Conservation (phyloP, 148 eudicot genomes). For the Camellia japonica region DNA sequence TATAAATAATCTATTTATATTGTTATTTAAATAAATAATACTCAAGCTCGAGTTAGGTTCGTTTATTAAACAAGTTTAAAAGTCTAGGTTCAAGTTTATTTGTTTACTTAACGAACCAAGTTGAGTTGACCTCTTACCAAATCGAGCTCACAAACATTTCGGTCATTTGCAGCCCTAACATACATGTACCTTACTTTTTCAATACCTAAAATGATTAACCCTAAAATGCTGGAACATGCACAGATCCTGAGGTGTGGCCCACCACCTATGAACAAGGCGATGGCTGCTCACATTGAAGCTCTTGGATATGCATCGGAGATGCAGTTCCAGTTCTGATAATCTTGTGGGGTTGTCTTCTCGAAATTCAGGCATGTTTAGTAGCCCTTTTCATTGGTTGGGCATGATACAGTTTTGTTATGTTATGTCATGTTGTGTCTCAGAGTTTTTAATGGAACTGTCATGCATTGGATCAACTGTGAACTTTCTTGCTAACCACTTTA, state of each 20-base stretch:
- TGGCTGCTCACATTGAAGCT: constrained; percentile 75
- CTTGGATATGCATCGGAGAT: constrained; percentile 62
- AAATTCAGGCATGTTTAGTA: not conserved
- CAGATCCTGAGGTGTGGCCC: constrained; percentile 82
- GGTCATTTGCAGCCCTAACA: too few relatives aligned
- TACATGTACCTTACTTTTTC: not conserved
- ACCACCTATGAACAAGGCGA: constrained; percentile 88
- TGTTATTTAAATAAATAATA: too few relatives aligned
- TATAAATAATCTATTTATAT: too few relatives aligned
- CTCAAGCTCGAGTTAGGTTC: too few relatives aligned
- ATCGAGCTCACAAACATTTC: too few relatives aligned
- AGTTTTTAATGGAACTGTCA: not conserved
- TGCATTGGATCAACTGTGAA: not conserved
- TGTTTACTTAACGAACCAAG: too few relatives aligned
- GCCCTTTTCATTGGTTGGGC: not conserved
- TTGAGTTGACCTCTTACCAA: too few relatives aligned
- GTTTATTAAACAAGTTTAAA: too few relatives aligned
- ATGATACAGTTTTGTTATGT: not conserved
- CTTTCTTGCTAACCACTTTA: not conserved
- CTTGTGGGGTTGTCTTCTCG: not conserved
- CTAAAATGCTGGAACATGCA: constrained; percentile 1
- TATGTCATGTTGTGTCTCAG: not conserved
- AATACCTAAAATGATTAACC: not conserved
- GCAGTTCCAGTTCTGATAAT: constrained; percentile 68
- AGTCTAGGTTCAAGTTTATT: too few relatives aligned